Percentiles rank a stretch among this genome's conserved stretches.
Conservation (phyloP, 805 yeast genomes). For the Saturnispora serradocipensis region DNA sequence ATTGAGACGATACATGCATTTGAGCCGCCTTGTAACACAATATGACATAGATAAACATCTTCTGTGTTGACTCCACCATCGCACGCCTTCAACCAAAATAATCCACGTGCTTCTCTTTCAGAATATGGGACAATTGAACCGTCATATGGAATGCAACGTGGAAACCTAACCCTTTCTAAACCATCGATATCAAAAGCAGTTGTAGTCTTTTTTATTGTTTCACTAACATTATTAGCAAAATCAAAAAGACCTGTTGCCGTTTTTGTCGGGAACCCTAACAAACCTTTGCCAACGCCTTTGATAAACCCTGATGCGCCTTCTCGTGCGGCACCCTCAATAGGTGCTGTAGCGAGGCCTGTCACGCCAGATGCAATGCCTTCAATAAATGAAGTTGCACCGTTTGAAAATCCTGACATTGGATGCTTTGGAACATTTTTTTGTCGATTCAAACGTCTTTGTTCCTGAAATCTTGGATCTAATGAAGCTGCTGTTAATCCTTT, state of each 20-base stretch:
- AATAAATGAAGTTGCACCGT: conserved; percentile 82
- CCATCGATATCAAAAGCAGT: conserved; percentile 78
- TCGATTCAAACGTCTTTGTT: conserved; percentile 66
- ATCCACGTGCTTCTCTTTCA: conserved; percentile 86
- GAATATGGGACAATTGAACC: conserved; percentile 67
- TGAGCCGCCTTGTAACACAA: conserved; percentile 73
- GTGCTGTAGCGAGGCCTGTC: conserved; percentile 83
- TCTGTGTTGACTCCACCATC: conserved; percentile 69
- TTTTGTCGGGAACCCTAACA: conserved; percentile 94
- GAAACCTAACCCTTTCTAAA: conserved; percentile 70
- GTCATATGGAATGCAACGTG: conserved; percentile 66
- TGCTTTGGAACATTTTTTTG: conserved; percentile 75
- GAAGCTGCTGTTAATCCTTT: conserved; percentile 90
- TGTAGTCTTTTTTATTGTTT: conserved; percentile 88
- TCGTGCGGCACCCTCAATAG: conserved; percentile 78
- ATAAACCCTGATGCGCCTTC: conserved; percentile 91
- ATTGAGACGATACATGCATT: conserved; percentile 68
- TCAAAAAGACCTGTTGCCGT: conserved; percentile 94
- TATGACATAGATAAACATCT: conserved; percentile 80
- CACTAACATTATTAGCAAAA: conserved; percentile 84
- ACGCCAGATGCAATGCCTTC: conserved; percentile 84
- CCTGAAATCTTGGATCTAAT: conserved; percentile 78
- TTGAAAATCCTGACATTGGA: conserved; percentile 73
- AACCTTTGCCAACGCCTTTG: conserved; percentile 88
- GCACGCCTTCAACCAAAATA: conserved; percentile 76